Evolutionary conservation across 164 flowering plant species (phyloP), one percentile per base, ranked within the genome.

Genomic region (Hamamelis virginiana): DNA sequence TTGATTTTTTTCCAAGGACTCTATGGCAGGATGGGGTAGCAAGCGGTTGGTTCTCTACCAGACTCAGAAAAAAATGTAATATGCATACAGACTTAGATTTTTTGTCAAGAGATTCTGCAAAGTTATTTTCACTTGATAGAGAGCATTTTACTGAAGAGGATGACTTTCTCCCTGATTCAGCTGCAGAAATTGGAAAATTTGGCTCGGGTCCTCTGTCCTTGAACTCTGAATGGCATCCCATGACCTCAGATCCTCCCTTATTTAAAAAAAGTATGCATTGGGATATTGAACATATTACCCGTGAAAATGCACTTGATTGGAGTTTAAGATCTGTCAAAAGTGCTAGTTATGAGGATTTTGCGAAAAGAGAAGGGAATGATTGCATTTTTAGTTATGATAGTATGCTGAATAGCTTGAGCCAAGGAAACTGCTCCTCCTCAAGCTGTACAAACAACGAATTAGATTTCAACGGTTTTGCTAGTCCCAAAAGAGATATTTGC

Each of bases 91-190:
- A 76, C 59, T 33, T 48, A 45, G 79, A 77, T 69, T 16, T 52
- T 53, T 28, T 47, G 8, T 61, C 74, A 56, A 74, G 71, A 68
- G 71, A 72, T 68, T 75, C 59, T 18, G n/a, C 61, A 18, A 55
- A 70, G 48, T 68, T 75, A 56, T 65, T 60, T 21, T 50, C 69
- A 28, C 58, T 53, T 38, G 65, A 70, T 65, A 56, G 44, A 59
- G 62, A 74, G 53, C 61, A 56, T 50, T 60, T 72, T 65, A 11
- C 45, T 70, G 77, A 72, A 70, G 77, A 78, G 48, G 43, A 58
- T 50, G 53, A 23, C 51, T 50, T 72, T 62, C 27, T 65, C 65
- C 67, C 59, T 70, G 73, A 68, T 52, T 74, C 76, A 65, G 48
- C 51, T 27, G 25, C 14, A 48, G 72, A 65, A 27, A 56, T 19